Percentiles rank a stretch among this genome's conserved stretches.
Evolutionary conservation across 2,329 filamentous ascomycete species (phyloP).

Genomic region (Ophiosphaerella herpotricha): DNA sequence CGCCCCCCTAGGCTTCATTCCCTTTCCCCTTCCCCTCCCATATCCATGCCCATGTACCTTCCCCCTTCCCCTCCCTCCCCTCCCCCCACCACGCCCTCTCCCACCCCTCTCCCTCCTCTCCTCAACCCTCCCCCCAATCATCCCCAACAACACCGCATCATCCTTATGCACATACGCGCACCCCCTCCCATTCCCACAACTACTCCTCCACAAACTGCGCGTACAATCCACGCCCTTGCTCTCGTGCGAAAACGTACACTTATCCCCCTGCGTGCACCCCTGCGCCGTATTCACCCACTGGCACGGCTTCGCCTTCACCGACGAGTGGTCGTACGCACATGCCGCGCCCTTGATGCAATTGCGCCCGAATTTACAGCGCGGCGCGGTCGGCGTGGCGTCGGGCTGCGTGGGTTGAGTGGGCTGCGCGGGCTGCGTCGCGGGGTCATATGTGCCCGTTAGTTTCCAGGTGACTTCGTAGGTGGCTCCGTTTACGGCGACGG

Average conservation of each 20-base stretch:
- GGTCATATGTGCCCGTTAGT: background rate
- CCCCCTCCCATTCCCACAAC: background rate
- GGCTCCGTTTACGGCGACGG: background rate
- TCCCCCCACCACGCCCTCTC: too few species aligned
- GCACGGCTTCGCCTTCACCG: constrained; percentile 1
- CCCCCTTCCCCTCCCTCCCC: too few species aligned
- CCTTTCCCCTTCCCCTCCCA: too few species aligned
- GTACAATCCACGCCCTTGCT: constrained; percentile 1
- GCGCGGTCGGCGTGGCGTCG: background rate
- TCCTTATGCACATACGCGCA: constrained; percentile 9
- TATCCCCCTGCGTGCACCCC: constrained; percentile 2
- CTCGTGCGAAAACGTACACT: constrained; percentile 6
- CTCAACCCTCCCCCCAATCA: too few species aligned
- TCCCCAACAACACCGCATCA: background rate
- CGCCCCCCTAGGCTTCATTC: too few species aligned
- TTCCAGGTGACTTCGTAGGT: constrained; percentile 1
- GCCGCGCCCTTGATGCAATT: constrained; percentile 1
- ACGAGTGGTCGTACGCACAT: constrained; percentile 3
- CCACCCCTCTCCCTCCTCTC: too few species aligned
- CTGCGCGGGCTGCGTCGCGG: background rate
- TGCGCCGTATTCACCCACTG: constrained; percentile 4
- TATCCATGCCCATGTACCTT: too few species aligned
- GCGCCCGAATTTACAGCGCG: constrained; percentile 5
- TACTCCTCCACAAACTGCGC: background rate
- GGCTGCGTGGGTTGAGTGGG: background rate